Conservation (phyloP, 495 filamentous ascomycete genomes). For the Hamigera avellanea region DNA sequence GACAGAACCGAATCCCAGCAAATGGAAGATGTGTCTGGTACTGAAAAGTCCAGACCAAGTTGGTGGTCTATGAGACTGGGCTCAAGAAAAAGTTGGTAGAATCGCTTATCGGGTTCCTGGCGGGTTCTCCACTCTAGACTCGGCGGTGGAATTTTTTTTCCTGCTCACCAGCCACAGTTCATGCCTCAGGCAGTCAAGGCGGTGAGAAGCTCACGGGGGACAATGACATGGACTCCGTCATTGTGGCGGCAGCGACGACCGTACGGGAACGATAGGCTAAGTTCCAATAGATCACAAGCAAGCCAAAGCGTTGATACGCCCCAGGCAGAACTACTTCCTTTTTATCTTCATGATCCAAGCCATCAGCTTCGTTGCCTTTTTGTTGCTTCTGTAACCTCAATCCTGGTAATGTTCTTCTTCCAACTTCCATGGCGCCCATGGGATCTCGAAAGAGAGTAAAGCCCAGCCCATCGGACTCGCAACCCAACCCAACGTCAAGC, state of each 20-base stretch:
- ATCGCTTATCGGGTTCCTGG: neutral
- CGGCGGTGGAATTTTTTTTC: slow-evolving; percentile 1
- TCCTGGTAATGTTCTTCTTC: slow-evolving; percentile 21
- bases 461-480: slow-evolving; percentile 39
- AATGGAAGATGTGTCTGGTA: slow-evolving; percentile 2
- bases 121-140: too few relatives aligned
- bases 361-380: neutral
- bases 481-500: slow-evolving; percentile 18
- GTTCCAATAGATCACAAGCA: neutral
- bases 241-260: too few relatives aligned
- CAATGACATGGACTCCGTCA: slow-evolving; percentile 5
- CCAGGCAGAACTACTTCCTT: too few relatives aligned
- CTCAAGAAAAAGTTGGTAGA: slow-evolving; percentile 4
- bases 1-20: slow-evolving; percentile 11
- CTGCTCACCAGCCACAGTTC: neutral
- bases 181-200: slow-evolving; percentile 18
- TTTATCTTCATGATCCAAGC: too few relatives aligned
- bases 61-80: neutral
- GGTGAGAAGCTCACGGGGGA: slow-evolving; percentile 7
- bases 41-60: neutral
- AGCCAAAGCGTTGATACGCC: neutral
- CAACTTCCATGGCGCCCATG: slow-evolving; percentile 33
- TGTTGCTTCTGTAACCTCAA: slow-evolving; percentile 1
- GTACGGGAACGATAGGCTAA: too few relatives aligned
- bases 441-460: slow-evolving; percentile 54